phyloP scores from a whole-genome alignment of 1,284 basidiomycete genomes.

The Cutaneotrichosporon cavernicola region DNA sequence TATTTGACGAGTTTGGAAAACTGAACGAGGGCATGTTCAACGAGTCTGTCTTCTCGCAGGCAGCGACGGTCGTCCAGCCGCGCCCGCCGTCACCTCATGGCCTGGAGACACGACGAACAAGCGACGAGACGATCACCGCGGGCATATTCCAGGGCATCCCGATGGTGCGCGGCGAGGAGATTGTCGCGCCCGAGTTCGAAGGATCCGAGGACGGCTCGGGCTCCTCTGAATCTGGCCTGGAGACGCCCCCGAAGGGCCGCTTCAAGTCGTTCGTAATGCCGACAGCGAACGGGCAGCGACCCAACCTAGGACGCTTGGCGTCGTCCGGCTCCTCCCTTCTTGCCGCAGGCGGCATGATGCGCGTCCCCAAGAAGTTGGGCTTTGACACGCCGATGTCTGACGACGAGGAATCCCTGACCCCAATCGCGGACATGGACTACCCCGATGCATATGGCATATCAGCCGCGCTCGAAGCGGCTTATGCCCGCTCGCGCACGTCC shows the following conservation, averaged over 20 bases:
- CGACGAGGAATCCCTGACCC: conserved; percentile 17
- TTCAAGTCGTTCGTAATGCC: conserved; percentile 31
- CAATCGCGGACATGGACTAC: conserved; percentile 26
- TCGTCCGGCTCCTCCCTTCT: neutral
- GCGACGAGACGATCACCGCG: conserved; percentile 7
- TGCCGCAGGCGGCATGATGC: neutral
- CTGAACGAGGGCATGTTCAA: conserved; percentile 28
- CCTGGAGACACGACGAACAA: neutral
- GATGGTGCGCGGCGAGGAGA: conserved; percentile 12
- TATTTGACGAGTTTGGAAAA: conserved; percentile 55
- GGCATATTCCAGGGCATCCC: conserved; percentile 9
- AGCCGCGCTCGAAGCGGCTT: conserved; percentile 16
- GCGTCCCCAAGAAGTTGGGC: conserved; percentile 10
- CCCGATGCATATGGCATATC: conserved; percentile 38
- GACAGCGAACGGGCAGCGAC: neutral
- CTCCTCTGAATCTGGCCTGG: conserved; percentile 10
- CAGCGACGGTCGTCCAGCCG: neutral
- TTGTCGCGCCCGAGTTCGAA: conserved; percentile 8
- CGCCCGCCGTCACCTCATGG: conserved; percentile 13
- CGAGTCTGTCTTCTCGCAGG: conserved; percentile 27
- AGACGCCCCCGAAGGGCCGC: conserved; percentile 12
- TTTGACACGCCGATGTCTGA: conserved; percentile 20
- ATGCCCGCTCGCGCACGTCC: conserved; percentile 9
- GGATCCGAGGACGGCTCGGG: conserved; percentile 7
- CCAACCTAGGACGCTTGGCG: neutral